Evolutionary conservation across 2,329 filamentous ascomycete genomes (phyloP).

Genomic region (Cercospora nicotianae): DNA sequence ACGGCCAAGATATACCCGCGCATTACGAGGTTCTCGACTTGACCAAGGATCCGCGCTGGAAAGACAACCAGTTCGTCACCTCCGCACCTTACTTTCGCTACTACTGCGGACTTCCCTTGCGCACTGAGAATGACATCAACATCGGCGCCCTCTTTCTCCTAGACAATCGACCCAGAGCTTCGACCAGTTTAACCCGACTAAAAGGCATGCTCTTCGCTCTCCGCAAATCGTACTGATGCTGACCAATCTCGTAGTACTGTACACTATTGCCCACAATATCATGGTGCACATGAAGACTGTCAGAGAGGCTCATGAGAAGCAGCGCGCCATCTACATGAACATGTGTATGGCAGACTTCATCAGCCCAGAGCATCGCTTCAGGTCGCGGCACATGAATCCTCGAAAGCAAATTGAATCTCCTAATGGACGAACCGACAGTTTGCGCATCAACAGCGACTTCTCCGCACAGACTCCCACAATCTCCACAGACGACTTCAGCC

Average conservation of each 20-base stretch:
- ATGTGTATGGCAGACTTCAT: constrained; percentile 33
- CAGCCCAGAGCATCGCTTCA: constrained; percentile 25
- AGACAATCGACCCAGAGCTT: constrained; percentile 57
- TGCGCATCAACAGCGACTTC: neutral
- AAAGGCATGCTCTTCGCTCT: constrained; percentile 13
- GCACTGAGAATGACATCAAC: constrained; percentile 38
- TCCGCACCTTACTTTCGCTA: constrained; percentile 37
- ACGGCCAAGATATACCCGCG: constrained; percentile 35
- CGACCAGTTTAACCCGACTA: constrained; percentile 18
- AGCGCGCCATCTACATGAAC: constrained; percentile 30
- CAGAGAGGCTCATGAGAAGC: constrained; percentile 39
- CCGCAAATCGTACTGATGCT: neutral
- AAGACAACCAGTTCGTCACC: constrained; percentile 34
- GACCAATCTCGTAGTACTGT: constrained; percentile 18
- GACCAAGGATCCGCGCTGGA: constrained; percentile 35
- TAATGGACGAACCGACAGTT: neutral
- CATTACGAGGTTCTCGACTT: constrained; percentile 41
- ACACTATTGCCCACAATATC: constrained; percentile 51
- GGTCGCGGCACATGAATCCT: constrained; percentile 19
- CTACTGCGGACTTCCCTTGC: constrained; percentile 39
- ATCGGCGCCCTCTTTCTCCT: constrained; percentile 62
- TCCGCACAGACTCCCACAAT: neutral
- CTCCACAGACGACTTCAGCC: neutral
- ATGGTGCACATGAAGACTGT: constrained; percentile 39
- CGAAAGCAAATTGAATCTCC: neutral